Conservation (phyloP, 2,329 filamentous ascomycete genomes). For the Diaporthe nobilis region DNA sequence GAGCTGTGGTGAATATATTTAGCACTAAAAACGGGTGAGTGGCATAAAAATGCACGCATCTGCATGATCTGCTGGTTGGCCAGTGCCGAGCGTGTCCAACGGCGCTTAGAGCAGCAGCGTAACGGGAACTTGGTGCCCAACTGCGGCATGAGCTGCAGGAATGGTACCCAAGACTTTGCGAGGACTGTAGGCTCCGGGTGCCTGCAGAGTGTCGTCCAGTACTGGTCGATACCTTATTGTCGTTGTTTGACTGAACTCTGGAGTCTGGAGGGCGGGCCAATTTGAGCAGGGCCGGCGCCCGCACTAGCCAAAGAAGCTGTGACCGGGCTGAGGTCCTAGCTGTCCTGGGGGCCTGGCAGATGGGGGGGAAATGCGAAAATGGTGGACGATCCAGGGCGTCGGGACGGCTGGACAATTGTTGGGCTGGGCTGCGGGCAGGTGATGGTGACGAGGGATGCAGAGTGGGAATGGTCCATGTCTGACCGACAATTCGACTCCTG, state of each 20-base stretch:
- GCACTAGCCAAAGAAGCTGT: conserved; percentile 18
- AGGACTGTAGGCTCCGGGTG: neutral
- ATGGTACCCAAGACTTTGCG: conserved; percentile 38
- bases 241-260: neutral
- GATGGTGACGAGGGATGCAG: conserved; percentile 21
- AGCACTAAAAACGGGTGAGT: neutral
- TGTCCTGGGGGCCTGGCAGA: neutral
- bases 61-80: conserved; percentile 8
- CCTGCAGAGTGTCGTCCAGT: conserved; percentile 3
- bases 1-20: conserved; percentile 3
- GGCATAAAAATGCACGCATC: neutral
- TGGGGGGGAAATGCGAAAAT: neutral
- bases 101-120: conserved; percentile 31
- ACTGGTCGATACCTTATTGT: neutral
- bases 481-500: conserved; percentile 32
- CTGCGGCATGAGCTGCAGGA: conserved; percentile 14
- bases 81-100: conserved; percentile 20
- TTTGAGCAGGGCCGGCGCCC: neutral
- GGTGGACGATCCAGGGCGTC: conserved; percentile 13
- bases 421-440: conserved; percentile 15
- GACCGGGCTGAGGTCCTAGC: conserved; percentile 4
- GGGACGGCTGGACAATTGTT: conserved; percentile 13
- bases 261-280: neutral
- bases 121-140: conserved; percentile 47
- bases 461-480: conserved; percentile 17